Percentiles rank a stretch among this genome's conserved stretches.
Conservation (phyloP, 2,329 filamentous ascomycete species). For the Aspergillus sp. region DNA sequence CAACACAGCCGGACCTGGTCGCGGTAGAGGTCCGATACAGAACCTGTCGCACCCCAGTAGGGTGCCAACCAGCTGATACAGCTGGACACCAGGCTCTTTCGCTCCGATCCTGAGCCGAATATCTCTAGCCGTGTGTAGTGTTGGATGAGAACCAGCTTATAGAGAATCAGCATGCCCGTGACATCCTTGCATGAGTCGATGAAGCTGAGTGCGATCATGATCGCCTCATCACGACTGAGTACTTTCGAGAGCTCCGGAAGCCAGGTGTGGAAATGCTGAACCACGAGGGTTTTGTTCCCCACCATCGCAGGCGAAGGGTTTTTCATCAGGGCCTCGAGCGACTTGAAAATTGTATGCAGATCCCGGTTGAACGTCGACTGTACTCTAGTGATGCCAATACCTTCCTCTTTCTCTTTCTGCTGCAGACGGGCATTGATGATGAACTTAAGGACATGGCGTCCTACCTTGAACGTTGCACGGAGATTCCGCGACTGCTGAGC, state of each 20-base stretch:
- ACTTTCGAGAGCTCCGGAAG: constrained; percentile 82
- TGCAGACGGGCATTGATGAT: constrained; percentile 86
- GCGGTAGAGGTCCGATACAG: constrained; percentile 81
- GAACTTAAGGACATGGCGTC: constrained; percentile 89
- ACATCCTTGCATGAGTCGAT: constrained; percentile 86
- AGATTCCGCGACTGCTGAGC: constrained; percentile 80
- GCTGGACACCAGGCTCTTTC: constrained; percentile 72
- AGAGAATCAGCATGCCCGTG: constrained; percentile 86
- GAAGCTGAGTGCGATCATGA: constrained; percentile 89
- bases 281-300: constrained; percentile 89
- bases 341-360: constrained; percentile 83
- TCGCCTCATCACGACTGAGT: constrained; percentile 77
- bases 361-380: constrained; percentile 78
- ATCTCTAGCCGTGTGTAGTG: constrained; percentile 83
- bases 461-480: constrained; percentile 91
- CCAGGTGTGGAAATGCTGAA: constrained; percentile 97
- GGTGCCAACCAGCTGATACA: constrained; percentile 89
- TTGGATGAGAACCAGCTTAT: constrained; percentile 89
- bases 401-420: constrained; percentile 84
- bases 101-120: constrained; percentile 76
- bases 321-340: constrained; percentile 84
- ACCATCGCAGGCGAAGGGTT: constrained; percentile 82
- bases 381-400: constrained; percentile 75
- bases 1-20: constrained; percentile 93
- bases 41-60: constrained; percentile 79